phyloP scores from a whole-genome alignment of 805 yeast genomes.

The Metschnikowia lunata region DNA sequence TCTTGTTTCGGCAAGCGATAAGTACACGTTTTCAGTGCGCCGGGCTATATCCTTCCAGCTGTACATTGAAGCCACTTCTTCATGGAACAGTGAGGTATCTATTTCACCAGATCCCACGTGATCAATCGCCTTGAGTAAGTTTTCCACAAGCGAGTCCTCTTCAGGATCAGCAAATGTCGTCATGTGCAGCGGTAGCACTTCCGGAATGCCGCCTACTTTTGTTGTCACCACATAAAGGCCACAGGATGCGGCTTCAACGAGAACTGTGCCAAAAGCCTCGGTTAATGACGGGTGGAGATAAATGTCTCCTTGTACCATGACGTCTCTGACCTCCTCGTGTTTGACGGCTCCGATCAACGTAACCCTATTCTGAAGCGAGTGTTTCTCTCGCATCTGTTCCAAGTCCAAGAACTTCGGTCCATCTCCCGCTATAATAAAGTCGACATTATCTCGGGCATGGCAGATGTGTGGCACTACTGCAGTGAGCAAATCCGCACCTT shows the following conservation, averaged over 20 bases:
- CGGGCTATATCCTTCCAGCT: constrained; percentile 88
- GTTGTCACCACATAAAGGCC: constrained; percentile 92
- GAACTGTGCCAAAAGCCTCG: constrained; percentile 96
- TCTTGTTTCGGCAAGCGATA: constrained; percentile 38
- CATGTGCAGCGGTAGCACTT: constrained; percentile 90
- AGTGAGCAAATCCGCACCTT: constrained; percentile 86
- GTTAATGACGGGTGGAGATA: constrained; percentile 91
- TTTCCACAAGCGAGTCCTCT: constrained; percentile 72
- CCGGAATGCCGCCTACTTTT: constrained; percentile 96
- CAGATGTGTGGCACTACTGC: constrained; percentile 86
- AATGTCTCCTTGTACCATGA: constrained; percentile 90
- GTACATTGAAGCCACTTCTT: constrained; percentile 74
- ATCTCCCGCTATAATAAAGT: constrained; percentile 89
- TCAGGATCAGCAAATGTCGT: constrained; percentile 87
- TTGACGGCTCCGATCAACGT: constrained; percentile 79
- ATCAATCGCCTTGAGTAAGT: constrained; percentile 67
- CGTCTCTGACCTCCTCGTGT: constrained; percentile 90
- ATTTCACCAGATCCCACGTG: constrained; percentile 52
- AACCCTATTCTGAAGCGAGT: constrained; percentile 82
- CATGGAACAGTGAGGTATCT: constrained; percentile 74
- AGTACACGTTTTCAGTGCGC: constrained; percentile 81
- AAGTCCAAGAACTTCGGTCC: constrained; percentile 94
- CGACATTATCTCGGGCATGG: constrained; percentile 52
- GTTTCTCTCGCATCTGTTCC: constrained; percentile 90
- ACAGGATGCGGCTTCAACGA: constrained; percentile 97